Percentiles rank a stretch among this genome's conserved stretches.
Conservation (phyloP, 768 basidiomycete species). For the Cyathus striatus region DNA sequence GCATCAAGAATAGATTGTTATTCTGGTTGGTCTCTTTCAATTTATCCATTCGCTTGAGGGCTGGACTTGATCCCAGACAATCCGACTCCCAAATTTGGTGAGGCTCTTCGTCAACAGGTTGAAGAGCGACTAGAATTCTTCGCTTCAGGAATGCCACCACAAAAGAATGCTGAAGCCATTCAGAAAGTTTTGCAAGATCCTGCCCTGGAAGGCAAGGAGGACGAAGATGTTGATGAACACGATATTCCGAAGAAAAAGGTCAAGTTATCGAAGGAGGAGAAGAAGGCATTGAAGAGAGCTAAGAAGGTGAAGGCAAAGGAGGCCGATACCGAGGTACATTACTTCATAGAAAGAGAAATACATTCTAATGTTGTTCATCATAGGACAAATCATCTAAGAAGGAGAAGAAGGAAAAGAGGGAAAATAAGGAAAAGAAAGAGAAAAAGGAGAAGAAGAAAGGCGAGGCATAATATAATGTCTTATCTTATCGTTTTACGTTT, state of each 20-base stretch:
- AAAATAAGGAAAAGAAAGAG: constrained; percentile 50
- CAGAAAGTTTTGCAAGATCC: constrained; percentile 82
- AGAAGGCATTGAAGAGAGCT: constrained; percentile 79
- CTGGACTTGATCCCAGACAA: no score
- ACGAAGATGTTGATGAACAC: constrained; percentile 45
- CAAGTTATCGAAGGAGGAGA: constrained; percentile 81
- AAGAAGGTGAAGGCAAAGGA: constrained; percentile 61
- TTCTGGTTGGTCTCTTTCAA: constrained; percentile 45
- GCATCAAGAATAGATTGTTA: constrained; percentile 97
- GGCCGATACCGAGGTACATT: constrained; percentile 25
- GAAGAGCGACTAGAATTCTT: constrained; percentile 95
- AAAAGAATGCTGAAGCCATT: constrained; percentile 91
- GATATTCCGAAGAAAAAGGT: constrained; percentile 61
- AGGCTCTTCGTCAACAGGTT: constrained; percentile 89
- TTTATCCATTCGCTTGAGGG: background rate
- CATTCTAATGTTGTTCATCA: constrained; percentile 2
- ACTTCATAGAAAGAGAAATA: background rate
- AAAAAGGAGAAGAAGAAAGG: no score
- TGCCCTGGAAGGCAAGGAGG: constrained; percentile 61
- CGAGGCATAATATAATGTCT: no score
- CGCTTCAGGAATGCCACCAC: constrained; percentile 84
- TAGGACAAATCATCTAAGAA: constrained; percentile 31
- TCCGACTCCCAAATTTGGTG: constrained; percentile 91
- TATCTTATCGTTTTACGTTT: no score
- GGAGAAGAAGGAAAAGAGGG: constrained; percentile 47